A percentile compares a stretch with the other conserved stretches of the same genome.
These are phyloP conservation scores for Ustilago xerochloae DNA, from an alignment of 1,284 basidiomycete genomes.

Conservation along the genomic window DNA sequence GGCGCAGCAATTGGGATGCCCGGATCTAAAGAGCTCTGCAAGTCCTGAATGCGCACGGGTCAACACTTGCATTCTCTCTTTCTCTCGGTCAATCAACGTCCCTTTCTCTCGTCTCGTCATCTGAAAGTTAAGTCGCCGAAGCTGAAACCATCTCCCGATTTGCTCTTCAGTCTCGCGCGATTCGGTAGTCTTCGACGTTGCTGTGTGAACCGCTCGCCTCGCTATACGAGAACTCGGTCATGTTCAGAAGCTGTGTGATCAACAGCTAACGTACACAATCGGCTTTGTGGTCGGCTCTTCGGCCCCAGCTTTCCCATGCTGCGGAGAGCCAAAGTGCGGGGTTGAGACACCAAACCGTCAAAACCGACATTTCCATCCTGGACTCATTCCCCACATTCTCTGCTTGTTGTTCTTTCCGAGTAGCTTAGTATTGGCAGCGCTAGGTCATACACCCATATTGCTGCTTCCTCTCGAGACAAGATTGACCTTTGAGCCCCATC, in stretches of 20 bases:
- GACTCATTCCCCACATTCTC: neutral
- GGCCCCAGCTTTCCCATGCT: neutral
- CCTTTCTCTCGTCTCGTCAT: neutral
- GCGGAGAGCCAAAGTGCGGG: neutral
- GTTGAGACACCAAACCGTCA: neutral
- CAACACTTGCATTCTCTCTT: neutral
- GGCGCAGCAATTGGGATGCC: no score
- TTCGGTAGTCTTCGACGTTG: neutral
- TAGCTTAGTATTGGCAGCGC: neutral
- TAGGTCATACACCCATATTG: neutral
- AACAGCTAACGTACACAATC: neutral
- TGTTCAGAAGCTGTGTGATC: no score
- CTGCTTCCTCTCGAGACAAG: no score
- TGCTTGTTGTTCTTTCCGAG: neutral
- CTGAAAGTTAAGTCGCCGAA: neutral
- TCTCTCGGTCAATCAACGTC: neutral
- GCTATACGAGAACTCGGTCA: no score
- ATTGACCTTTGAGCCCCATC: no score
- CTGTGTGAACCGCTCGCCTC: neutral
- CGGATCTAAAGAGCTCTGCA: neutral
- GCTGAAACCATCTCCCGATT: neutral
- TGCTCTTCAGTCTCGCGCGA: neutral
- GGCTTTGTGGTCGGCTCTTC: neutral
- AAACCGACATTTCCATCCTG: neutral
- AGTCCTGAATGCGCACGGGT: slow-evolving; percentile 2